Base-by-base conservation (phyloP, 1,139 yeast genomes). In the Candida frijolesensis region DNA sequence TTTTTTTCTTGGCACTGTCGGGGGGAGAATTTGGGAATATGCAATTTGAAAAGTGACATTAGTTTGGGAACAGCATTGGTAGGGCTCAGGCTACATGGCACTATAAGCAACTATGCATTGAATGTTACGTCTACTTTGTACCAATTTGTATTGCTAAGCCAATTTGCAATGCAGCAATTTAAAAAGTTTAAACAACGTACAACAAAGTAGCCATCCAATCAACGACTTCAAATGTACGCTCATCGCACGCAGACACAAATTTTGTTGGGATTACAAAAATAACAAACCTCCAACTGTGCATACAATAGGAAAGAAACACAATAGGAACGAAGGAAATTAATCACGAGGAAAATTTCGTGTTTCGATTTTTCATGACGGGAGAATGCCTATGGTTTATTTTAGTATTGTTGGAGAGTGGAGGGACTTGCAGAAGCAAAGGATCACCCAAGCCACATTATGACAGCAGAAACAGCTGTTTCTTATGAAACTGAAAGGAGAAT, bases 1-100 rank as follows among this genome's bases (percentile, higher is more conserved):
- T 41, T 16, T 41, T 27, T 41, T 41, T 41, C 44, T 41, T 41
- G 44, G 44, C 35, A 29, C 12, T 32, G 34, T 32, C 34, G 32
- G 35, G 32, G 35, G 32, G 15, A 27, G 27, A 18, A 37, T 10
- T 10, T 37, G 6, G 40, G 29, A 8, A 37, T 35, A 16, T 35
- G n/a, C 18, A 18, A 35, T 16, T 35, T n/a, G 7, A 25, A 16
- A 8, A 10, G 7, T 2, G 29, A 25, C 29, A 9, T 25, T 25
- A 25, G 29, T 25, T 37, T 40, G 43, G 43, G 19, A 27, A 40
- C 14, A 41, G 37, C 27, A 29, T 41, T 41, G 35, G 44, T 41
- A 16, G 10, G 15, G 1, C 14, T 11, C n/a, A 30, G 14, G 34
- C 34, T 30, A 30, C 4, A 14, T 30, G 32, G 6, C n/a, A 6